A percentile compares a stretch with the other conserved stretches of the same genome.
phyloP scores from a whole-genome alignment of 164 flowering plant genomes.

The Vitis amurensis region DNA sequence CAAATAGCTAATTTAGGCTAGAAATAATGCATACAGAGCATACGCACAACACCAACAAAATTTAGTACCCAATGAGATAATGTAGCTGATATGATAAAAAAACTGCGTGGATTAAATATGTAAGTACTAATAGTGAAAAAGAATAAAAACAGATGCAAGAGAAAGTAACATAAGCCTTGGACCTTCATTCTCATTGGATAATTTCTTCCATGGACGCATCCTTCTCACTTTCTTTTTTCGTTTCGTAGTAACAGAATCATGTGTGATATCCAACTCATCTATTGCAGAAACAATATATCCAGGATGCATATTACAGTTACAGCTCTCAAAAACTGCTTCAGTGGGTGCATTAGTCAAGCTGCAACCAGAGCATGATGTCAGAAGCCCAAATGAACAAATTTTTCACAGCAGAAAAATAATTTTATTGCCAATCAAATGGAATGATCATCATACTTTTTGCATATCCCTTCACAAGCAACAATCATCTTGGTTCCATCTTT shows the following conservation, averaged over 20 bases:
- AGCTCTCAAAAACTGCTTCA: conserved; percentile 21
- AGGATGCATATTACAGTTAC: conserved; percentile 6
- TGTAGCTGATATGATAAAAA: too few species aligned
- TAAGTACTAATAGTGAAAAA: not conserved
- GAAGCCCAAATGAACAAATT: conserved; percentile 2
- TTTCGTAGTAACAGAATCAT: conserved; percentile 16
- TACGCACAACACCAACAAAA: too few species aligned
- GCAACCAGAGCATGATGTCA: conserved; percentile 9
- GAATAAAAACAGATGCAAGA: not conserved
- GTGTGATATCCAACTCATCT: conserved; percentile 17
- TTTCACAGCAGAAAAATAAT: too few species aligned
- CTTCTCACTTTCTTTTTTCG: conserved; percentile 52
- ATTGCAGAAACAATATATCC: conserved; percentile 11
- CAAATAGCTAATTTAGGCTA: too few species aligned
- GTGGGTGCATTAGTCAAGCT: conserved; percentile 23
- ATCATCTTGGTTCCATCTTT: not conserved
- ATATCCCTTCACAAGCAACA: not conserved
- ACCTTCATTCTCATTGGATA: conserved; percentile 30
- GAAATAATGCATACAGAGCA: too few species aligned
- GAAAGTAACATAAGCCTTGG: not conserved
- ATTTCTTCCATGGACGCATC: conserved; percentile 22
- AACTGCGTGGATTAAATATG: not conserved
- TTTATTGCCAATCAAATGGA: too few species aligned
- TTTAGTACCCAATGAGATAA: too few species aligned
- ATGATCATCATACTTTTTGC: not conserved